A percentile compares a stretch with the other conserved stretches of the same genome.
These are phyloP conservation scores for Umbelopsis vinacea DNA, from an alignment of 192 early-diverging fungal species.

Conservation along the genomic window DNA sequence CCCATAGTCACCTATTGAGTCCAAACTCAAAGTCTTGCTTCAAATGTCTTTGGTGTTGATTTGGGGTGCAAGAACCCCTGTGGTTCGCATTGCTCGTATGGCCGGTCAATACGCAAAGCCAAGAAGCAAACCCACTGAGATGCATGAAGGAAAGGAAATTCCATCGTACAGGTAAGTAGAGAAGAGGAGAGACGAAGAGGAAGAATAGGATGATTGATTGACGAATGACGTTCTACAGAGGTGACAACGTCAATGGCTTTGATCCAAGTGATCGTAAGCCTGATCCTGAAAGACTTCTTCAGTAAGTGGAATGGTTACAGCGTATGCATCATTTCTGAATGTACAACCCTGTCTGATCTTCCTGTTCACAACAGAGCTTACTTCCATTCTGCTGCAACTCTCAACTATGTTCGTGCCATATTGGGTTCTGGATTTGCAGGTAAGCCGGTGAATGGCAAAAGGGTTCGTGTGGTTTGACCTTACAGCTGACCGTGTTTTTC, in stretches of 20 bases:
- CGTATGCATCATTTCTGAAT: neutral
- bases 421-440: conserved; percentile 81
- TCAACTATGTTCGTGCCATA: conserved; percentile 93
- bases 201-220: too few relatives aligned
- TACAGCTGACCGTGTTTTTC: neutral
- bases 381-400: conserved; percentile 95
- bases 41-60: conserved; percentile 97
- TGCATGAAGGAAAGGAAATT: conserved; percentile 81
- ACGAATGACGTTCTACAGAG: conserved; percentile 46
- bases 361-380: conserved; percentile 64
- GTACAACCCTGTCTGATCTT: neutral
- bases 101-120: conserved; percentile 99
- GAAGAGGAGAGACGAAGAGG: too few relatives aligned
- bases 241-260: conserved; percentile 98
- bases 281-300: conserved; percentile 90
- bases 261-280: conserved; percentile 83
- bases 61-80: conserved; percentile 91
- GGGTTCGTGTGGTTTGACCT: neutral
- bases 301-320: conserved; percentile 39
- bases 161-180: conserved; percentile 68
- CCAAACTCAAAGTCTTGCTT: conserved; percentile 94
- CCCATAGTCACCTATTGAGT: conserved; percentile 82
- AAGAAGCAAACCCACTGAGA: conserved; percentile 89
- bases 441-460: conserved; percentile 9
- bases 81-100: conserved; percentile 98